phyloP scores from a whole-genome alignment of 2,329 filamentous ascomycete species.

The Septoria petroselini region DNA sequence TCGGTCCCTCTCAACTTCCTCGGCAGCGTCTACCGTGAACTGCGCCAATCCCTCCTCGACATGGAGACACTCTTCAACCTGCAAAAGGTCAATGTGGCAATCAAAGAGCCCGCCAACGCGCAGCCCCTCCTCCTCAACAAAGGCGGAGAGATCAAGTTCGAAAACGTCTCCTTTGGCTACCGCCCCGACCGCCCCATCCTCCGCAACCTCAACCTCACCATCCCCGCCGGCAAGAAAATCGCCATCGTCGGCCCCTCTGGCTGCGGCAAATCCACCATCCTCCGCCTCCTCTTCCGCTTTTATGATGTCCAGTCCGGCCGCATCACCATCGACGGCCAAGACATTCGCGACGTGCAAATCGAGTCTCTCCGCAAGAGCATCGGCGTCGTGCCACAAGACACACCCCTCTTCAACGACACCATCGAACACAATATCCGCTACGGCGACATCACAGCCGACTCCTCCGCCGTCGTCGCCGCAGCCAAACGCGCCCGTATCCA shows the following conservation, averaged over 20 bases:
- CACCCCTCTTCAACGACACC: slow-evolving; percentile 93
- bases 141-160: slow-evolving; percentile 87
- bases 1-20: slow-evolving; percentile 96
- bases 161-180: slow-evolving; percentile 94
- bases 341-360: slow-evolving; percentile 76
- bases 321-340: slow-evolving; percentile 89
- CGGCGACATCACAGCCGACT: slow-evolving; percentile 72
- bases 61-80: slow-evolving; percentile 99
- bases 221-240: slow-evolving; percentile 93
- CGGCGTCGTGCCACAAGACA: slow-evolving; percentile 95
- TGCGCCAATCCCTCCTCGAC: slow-evolving; percentile 89
- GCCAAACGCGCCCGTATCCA: slow-evolving; percentile 82
- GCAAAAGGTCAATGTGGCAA: slow-evolving; percentile 89
- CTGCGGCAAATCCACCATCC: slow-evolving; percentile 91
- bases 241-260: slow-evolving; percentile 93
- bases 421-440: slow-evolving; percentile 96
- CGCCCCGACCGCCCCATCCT: slow-evolving; percentile 82
- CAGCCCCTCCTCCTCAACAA: slow-evolving; percentile 67
- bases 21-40: slow-evolving; percentile 94
- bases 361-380: slow-evolving; percentile 82
- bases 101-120: slow-evolving; percentile 74
- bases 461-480: slow-evolving; percentile 70
- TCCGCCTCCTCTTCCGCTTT: slow-evolving; percentile 87
- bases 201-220: slow-evolving; percentile 77
- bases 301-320: slow-evolving; percentile 84